A percentile compares a stretch with the other conserved stretches of the same genome.
Evolutionary conservation across 2,329 filamentous ascomycete species (phyloP).

Genomic region (Sclerotinia spermophila): DNA sequence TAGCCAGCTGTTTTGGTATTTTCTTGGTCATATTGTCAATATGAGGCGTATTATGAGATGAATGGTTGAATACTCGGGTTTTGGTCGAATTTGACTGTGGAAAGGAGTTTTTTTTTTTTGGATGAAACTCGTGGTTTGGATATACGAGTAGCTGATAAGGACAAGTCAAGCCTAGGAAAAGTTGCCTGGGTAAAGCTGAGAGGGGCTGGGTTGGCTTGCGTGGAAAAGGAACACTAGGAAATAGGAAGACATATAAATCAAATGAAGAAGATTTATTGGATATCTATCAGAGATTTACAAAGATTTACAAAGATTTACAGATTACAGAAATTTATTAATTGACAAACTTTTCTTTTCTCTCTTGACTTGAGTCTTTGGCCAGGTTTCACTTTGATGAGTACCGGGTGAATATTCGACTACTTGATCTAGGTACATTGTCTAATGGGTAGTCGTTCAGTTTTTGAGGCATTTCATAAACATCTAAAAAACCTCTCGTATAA

Average conservation of each 20-base stretch:
- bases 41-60: constrained; percentile 17
- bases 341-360: not conserved
- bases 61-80: constrained; percentile 13
- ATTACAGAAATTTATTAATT: not conserved
- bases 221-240: constrained; percentile 9
- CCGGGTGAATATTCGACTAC: not conserved
- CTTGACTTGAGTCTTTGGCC: not conserved
- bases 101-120: constrained; percentile 19
- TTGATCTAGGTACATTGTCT: not conserved
- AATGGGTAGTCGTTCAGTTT: not conserved
- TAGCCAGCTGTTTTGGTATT: constrained; percentile 3
- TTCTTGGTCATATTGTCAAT: constrained; percentile 15
- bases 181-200: not conserved
- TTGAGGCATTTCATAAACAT: not conserved
- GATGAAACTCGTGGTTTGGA: constrained; percentile 17
- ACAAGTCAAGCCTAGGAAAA: not conserved
- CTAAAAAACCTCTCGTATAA: not conserved
- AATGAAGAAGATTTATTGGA: constrained; percentile 13
- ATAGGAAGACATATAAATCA: not conserved
- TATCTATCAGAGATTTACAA: not conserved
- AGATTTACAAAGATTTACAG: not conserved
- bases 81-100: constrained; percentile 12
- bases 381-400: not conserved
- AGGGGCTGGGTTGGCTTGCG: constrained; percentile 7
- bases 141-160: constrained; percentile 13